Percentiles rank a stretch among this genome's conserved stretches.
Conservation (phyloP, 2,329 filamentous ascomycete genomes). For the Cryphonectria japonica region DNA sequence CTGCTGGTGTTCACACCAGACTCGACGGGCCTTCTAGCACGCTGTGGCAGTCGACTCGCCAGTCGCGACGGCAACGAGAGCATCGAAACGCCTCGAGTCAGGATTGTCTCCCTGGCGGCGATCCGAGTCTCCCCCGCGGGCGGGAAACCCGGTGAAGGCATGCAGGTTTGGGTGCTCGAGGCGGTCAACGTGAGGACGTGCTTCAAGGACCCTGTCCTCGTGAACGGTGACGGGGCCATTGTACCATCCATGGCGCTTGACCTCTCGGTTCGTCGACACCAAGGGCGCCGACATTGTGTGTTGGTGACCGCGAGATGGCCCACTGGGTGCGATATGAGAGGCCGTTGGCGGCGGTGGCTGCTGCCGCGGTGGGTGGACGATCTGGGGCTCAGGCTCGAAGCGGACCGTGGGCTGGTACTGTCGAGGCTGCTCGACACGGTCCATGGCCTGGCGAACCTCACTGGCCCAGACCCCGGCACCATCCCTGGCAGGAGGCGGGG, state of each 20-base stretch:
- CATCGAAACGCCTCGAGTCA: conserved; percentile 59
- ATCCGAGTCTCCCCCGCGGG: conserved; percentile 38
- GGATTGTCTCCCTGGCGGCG: conserved; percentile 37
- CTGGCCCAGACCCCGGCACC: conserved; percentile 59
- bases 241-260: conserved; percentile 75
- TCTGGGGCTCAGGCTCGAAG: conserved; percentile 54
- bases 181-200: conserved; percentile 52
- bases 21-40: conserved; percentile 25
- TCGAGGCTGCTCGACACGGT: conserved; percentile 57
- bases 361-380: conserved; percentile 34
- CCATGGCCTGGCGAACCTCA: conserved; percentile 59
- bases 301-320: conserved; percentile 46
- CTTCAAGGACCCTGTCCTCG: conserved; percentile 44
- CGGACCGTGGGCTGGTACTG: conserved; percentile 53
- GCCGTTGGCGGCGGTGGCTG: background rate
- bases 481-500: conserved; percentile 51
- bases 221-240: conserved; percentile 53
- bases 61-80: conserved; percentile 68
- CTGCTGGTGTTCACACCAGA: too few relatives aligned
- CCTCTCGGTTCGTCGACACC: conserved; percentile 59
- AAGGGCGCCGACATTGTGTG: conserved; percentile 65
- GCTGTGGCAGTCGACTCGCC: conserved; percentile 46
- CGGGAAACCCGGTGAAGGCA: conserved; percentile 56
- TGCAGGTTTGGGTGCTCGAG: conserved; percentile 62
- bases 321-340: conserved; percentile 14